A percentile compares a stretch with the other conserved stretches of the same genome.
These are phyloP conservation scores for Fusarium pseudograminearum DNA, from an alignment of 2,329 filamentous ascomycete genomes.

Conservation along the genomic window DNA sequence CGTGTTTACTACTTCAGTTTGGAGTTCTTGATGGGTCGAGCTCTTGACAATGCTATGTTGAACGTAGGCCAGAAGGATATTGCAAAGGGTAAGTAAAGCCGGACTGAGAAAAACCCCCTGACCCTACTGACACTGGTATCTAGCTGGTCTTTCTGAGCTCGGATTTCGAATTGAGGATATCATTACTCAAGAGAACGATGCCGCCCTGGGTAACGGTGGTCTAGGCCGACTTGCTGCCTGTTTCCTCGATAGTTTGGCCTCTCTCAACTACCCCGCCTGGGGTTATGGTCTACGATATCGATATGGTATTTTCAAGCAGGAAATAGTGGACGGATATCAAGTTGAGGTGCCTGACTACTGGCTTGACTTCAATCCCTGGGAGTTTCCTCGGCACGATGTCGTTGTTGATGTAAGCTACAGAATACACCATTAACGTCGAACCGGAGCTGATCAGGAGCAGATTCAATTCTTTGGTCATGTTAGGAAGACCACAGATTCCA, in stretches of 20 bases:
- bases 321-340: conserved; percentile 97
- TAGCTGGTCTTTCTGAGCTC: conserved; percentile 86
- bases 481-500: conserved; percentile 77
- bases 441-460: conserved; percentile 47
- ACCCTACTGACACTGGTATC: background rate
- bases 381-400: conserved; percentile 95
- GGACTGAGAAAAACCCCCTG: background rate
- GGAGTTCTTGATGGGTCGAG: conserved; percentile 97
- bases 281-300: conserved; percentile 95
- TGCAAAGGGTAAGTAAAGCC: conserved; percentile 73
- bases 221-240: conserved; percentile 94
- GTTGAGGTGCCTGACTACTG: conserved; percentile 99
- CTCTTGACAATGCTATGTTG: conserved; percentile 98
- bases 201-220: conserved; percentile 94
- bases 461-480: conserved; percentile 96
- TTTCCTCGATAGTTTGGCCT: conserved; percentile 95
- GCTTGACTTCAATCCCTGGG: conserved; percentile 99
- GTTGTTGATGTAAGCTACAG: conserved; percentile 77
- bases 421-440: background rate
- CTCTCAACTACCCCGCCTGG: conserved; percentile 96
- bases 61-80: conserved; percentile 90
- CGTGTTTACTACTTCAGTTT: conserved; percentile 97
- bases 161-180: conserved; percentile 98
- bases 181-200: conserved; percentile 94
- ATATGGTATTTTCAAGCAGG: conserved; percentile 99